These are phyloP conservation scores for Eucalyptus tenuipes DNA, from an alignment of 345 rosid species.

Conservation along the genomic window DNA sequence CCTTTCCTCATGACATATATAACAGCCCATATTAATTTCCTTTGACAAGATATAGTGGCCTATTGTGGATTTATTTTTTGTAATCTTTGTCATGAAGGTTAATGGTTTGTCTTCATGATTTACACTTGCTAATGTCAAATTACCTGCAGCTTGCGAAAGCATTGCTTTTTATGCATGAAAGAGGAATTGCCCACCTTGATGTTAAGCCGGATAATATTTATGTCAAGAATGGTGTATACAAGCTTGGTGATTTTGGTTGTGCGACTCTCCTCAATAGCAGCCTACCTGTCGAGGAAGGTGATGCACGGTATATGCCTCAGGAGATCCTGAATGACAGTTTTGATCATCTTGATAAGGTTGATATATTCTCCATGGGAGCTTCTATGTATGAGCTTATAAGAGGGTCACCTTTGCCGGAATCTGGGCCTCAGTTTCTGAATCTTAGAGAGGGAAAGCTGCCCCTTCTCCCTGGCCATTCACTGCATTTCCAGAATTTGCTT, in stretches of 20 bases:
- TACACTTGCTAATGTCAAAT: not conserved
- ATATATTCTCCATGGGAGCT: conserved; percentile 83
- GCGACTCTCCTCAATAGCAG: conserved; percentile 78
- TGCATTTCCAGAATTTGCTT: conserved; percentile 79
- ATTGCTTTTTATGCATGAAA: conserved; percentile 57
- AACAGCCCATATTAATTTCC: not conserved
- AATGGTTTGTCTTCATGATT: not conserved
- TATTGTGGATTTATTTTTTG: not conserved
- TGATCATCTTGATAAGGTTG: conserved; percentile 85
- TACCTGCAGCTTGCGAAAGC: conserved; percentile 75
- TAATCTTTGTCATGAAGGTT: not conserved
- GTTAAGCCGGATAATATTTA: conserved; percentile 96
- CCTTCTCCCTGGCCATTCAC: conserved; percentile 78
- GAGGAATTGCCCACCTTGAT: conserved; percentile 91
- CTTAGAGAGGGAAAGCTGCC: conserved; percentile 83
- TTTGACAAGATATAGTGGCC: not conserved
- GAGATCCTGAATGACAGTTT: conserved; percentile 86
- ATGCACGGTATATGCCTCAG: conserved; percentile 99
- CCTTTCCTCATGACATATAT: not conserved
- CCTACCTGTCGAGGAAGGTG: conserved; percentile 92
- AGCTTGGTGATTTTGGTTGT: conserved; percentile 97
- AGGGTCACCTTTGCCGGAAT: conserved; percentile 71
- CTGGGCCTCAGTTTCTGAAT: conserved; percentile 50
- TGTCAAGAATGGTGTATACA: conserved; percentile 61
- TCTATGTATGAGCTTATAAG: conserved; percentile 68